These are phyloP conservation scores for Boletus vermiculosoides DNA, from an alignment of 768 basidiomycete genomes.

Conservation along the genomic window DNA sequence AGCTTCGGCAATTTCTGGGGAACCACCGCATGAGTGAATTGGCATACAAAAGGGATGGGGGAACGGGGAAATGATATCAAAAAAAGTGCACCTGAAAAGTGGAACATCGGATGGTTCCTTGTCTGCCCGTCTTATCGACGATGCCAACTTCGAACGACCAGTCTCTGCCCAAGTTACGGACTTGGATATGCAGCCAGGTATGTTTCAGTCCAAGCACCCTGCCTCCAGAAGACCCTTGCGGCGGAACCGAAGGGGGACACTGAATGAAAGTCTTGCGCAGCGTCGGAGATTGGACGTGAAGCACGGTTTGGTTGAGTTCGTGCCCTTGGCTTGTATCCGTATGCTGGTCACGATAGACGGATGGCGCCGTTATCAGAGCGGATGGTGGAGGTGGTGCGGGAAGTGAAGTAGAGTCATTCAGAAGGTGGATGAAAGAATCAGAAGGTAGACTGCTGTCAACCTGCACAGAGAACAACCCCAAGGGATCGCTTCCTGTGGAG, in stretches of 20 bases:
- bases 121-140: constrained; percentile 57
- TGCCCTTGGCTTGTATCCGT: constrained; percentile 34
- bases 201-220: constrained; percentile 58
- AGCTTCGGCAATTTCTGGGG: constrained; percentile 55
- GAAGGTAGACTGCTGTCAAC: constrained; percentile 50
- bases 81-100: constrained; percentile 68
- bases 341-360: constrained; percentile 28
- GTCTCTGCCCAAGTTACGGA: constrained; percentile 61
- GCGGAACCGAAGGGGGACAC: constrained; percentile 45
- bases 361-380: constrained; percentile 43
- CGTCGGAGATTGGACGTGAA: constrained; percentile 80
- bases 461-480: constrained; percentile 51
- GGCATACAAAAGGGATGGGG: neutral
- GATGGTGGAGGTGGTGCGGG: constrained; percentile 48
- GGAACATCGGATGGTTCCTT: constrained; percentile 64
- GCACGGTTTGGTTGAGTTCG: constrained; percentile 59
- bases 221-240: constrained; percentile 7
- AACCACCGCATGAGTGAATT: constrained; percentile 11
- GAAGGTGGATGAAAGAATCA: constrained; percentile 64
- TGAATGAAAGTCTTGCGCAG: constrained; percentile 65
- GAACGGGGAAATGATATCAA: neutral
- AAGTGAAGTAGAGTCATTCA: constrained; percentile 55
- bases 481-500: constrained; percentile 62
- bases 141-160: constrained; percentile 79
- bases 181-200: constrained; percentile 75